phyloP scores from a whole-genome alignment of 192 early-diverging fungal genomes.

The Dissophora ornata region DNA sequence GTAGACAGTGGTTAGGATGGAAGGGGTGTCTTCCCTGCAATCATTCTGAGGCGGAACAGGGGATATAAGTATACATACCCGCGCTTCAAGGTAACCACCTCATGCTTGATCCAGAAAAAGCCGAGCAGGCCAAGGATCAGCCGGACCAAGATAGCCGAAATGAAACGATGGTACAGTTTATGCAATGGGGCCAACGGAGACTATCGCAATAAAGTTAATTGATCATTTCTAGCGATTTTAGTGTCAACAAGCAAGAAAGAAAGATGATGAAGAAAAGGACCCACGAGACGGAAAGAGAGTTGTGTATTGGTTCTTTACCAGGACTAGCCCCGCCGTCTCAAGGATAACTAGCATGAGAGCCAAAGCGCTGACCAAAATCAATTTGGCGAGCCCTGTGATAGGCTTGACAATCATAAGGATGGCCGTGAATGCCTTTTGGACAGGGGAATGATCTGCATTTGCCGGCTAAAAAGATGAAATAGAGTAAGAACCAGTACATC shows the following conservation, averaged over 20 bases:
- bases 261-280: too few species aligned
- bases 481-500: neutral
- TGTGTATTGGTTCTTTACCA: slow-evolving; percentile 41
- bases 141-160: slow-evolving; percentile 59
- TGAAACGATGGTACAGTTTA: slow-evolving; percentile 47
- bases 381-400: slow-evolving; percentile 55
- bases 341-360: slow-evolving; percentile 57
- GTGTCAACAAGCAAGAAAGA: neutral
- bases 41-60: too few species aligned
- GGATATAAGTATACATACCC: too few species aligned
- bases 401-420: slow-evolving; percentile 61
- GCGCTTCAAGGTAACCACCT: slow-evolving; percentile 71
- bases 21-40: too few species aligned
- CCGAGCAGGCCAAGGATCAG: slow-evolving; percentile 74
- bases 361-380: slow-evolving; percentile 48
- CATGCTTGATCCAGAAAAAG: slow-evolving; percentile 78
- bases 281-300: too few species aligned
- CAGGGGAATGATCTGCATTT: slow-evolving; percentile 53
- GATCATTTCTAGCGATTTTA: neutral
- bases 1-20: too few species aligned
- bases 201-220: slow-evolving; percentile 21
- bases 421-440: slow-evolving; percentile 35
- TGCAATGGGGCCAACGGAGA: slow-evolving; percentile 47
- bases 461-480: slow-evolving; percentile 54
- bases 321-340: slow-evolving; percentile 53